A percentile compares a stretch with the other conserved stretches of the same genome.
Conservation (phyloP, 2,329 filamentous ascomycete species). For the Penicillium thymicola region DNA sequence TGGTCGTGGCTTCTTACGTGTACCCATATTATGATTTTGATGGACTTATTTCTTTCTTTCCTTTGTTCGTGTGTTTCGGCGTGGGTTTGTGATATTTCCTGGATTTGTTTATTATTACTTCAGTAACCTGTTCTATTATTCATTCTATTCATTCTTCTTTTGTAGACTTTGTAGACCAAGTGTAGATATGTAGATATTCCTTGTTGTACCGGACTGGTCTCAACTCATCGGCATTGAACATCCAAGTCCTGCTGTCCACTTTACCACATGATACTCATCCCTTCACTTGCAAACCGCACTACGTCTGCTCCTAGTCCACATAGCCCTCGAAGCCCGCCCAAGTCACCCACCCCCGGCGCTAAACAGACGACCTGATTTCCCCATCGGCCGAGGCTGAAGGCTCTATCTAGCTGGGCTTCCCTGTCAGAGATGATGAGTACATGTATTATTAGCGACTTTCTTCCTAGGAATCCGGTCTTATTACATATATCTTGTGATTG, state of each 20-base stretch:
- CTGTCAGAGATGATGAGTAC: too few relatives aligned
- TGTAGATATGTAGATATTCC: not conserved
- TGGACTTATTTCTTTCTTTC: slow-evolving; percentile 21
- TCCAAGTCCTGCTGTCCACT: not conserved
- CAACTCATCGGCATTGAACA: not conserved
- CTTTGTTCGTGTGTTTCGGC: slow-evolving; percentile 16
- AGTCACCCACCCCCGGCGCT: not conserved
- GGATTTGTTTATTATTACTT: slow-evolving; percentile 10
- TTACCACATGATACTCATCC: not conserved
- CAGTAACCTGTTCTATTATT: not conserved
- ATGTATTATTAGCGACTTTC: too few relatives aligned
- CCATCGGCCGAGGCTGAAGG: too few relatives aligned
- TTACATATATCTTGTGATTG: not conserved
- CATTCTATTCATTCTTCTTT: not conserved
- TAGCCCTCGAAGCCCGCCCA: not conserved
- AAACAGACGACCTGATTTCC: not conserved
- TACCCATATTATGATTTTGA: slow-evolving; percentile 36
- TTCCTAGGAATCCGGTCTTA: too few relatives aligned
- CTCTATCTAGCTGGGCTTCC: too few relatives aligned
- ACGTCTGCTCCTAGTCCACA: too few relatives aligned
- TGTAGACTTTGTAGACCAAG: not conserved
- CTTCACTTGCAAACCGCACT: not conserved
- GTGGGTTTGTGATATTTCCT: slow-evolving; percentile 12
- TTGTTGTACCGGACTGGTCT: not conserved
- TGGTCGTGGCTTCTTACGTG: slow-evolving; percentile 10